Conservation (phyloP, 2,329 filamentous ascomycete species). For the Talaromyces sp. region DNA sequence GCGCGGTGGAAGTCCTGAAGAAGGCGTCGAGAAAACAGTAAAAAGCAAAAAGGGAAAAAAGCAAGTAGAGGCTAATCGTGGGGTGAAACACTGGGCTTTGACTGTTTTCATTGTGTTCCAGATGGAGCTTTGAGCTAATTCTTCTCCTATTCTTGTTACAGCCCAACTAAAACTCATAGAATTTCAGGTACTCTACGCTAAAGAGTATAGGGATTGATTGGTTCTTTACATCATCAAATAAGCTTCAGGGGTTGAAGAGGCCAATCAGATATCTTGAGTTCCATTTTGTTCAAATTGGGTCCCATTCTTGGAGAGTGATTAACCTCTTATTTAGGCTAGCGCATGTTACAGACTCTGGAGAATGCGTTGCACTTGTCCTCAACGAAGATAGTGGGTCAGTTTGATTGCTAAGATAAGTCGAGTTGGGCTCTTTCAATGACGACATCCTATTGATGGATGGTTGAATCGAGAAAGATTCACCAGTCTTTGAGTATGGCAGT, state of each 20-base stretch:
- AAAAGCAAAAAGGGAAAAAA: slow-evolving; percentile 11
- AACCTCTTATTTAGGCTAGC: neutral
- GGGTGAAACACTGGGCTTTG: slow-evolving; percentile 21
- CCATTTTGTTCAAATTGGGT: neutral
- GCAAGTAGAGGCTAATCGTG: slow-evolving; percentile 19
- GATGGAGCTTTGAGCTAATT: slow-evolving; percentile 17
- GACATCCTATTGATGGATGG: slow-evolving; percentile 10
- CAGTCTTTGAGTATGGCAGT: neutral
- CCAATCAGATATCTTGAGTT: slow-evolving; percentile 10
- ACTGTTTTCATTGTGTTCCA: slow-evolving; percentile 20
- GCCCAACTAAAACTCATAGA: slow-evolving; percentile 3
- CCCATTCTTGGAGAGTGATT: neutral
- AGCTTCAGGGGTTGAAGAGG: slow-evolving; percentile 13
- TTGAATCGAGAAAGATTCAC: neutral
- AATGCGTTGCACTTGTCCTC: slow-evolving; percentile 3
- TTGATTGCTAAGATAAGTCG: slow-evolving; percentile 7
- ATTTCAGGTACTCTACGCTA: neutral
- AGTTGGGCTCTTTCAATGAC: slow-evolving; percentile 14
- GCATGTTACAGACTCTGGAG: slow-evolving; percentile 10
- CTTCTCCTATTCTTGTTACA: neutral
- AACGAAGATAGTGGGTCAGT: slow-evolving; percentile 1
- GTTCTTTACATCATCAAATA: slow-evolving; percentile 8
- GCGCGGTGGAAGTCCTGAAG: slow-evolving; percentile 2
- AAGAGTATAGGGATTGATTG: slow-evolving; percentile 5
- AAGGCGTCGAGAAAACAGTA: slow-evolving; percentile 8